Conservation (phyloP, 352 stramenopile genomes). For the Pythium dissimile region DNA sequence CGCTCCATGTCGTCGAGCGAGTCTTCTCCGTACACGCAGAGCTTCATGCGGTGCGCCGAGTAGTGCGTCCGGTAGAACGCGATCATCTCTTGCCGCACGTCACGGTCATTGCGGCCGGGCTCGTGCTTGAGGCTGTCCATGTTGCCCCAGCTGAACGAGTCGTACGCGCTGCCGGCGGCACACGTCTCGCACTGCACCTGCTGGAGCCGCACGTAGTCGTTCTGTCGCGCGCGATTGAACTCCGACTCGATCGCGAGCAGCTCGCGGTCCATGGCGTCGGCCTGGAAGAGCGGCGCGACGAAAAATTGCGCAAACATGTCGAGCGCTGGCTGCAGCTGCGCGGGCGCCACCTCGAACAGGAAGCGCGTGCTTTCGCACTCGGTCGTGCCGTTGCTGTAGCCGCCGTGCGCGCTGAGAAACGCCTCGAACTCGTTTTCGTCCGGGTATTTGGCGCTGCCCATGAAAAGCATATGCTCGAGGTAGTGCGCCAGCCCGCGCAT, state of each 20-base stretch:
- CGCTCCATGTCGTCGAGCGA: conserved; percentile 34
- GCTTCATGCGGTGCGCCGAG: conserved; percentile 39
- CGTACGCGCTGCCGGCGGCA: conserved; percentile 20
- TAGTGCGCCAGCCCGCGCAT: conserved; percentile 86
- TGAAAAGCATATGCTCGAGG: conserved; percentile 97
- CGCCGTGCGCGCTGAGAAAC: conserved; percentile 71
- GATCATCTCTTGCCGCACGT: conserved; percentile 34
- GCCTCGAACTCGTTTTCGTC: conserved; percentile 85
- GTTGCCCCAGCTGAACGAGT: conserved; percentile 69
- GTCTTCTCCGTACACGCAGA: conserved; percentile 35
- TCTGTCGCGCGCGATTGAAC: conserved; percentile 38
- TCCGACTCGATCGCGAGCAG: conserved; percentile 63
- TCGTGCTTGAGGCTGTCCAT: conserved; percentile 27
- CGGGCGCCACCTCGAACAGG: conserved; percentile 70
- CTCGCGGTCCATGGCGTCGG: conserved; percentile 54
- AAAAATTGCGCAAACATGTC: conserved; percentile 91
- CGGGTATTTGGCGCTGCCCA: conserved; percentile 87
- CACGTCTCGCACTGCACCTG: conserved; percentile 37
- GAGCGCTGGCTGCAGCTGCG: conserved; percentile 33
- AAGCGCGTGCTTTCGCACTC: conserved; percentile 83
- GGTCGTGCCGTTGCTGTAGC: conserved; percentile 81
- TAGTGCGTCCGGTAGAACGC: conserved; percentile 43
- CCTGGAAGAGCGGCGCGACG: conserved; percentile 58
- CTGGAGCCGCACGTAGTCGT: conserved; percentile 40
- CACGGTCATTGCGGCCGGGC: conserved; percentile 11